A percentile compares a stretch with the other conserved stretches of the same genome.
These are phyloP conservation scores for Picea sitchensis DNA, from an alignment of 75 land plant species.

Conservation along the genomic window DNA sequence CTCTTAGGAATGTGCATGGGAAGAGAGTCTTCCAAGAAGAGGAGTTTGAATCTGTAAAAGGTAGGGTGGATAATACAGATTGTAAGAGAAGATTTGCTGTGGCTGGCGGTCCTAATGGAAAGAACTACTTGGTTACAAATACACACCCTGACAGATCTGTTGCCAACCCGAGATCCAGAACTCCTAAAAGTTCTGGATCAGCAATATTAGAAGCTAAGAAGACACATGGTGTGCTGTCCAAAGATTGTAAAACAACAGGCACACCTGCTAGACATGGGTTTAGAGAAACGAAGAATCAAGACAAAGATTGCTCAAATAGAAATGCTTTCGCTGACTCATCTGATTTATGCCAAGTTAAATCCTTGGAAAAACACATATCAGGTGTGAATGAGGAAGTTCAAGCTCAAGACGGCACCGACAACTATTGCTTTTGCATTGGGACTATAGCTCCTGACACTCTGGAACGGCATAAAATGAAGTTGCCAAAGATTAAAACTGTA, in stretches of 20 bases:
- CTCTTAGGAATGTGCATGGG: neutral
- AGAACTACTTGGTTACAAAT: neutral
- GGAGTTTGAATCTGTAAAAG: neutral
- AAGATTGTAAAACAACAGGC: neutral
- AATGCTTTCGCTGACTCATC: neutral
- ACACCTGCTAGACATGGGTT: neutral
- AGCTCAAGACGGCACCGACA: neutral
- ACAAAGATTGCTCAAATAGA: neutral
- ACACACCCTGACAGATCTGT: neutral
- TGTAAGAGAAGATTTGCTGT: neutral
- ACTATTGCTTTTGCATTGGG: neutral
- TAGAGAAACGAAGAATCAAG: neutral
- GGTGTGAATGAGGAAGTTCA: neutral
- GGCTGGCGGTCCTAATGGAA: neutral
- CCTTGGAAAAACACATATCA: neutral
- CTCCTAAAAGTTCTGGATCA: neutral
- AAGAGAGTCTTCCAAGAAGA: slow-evolving; percentile 1
- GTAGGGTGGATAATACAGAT: neutral
- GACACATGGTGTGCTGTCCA: neutral
- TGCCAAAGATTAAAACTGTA: neutral
- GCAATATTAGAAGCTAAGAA: slow-evolving; percentile 9
- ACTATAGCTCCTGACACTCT: neutral
- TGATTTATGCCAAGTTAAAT: neutral
- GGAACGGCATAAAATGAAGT: neutral
- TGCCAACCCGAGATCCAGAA: neutral